phyloP scores from a whole-genome alignment of 148 eudicot genomes.

The Simmondsia chinensis region DNA sequence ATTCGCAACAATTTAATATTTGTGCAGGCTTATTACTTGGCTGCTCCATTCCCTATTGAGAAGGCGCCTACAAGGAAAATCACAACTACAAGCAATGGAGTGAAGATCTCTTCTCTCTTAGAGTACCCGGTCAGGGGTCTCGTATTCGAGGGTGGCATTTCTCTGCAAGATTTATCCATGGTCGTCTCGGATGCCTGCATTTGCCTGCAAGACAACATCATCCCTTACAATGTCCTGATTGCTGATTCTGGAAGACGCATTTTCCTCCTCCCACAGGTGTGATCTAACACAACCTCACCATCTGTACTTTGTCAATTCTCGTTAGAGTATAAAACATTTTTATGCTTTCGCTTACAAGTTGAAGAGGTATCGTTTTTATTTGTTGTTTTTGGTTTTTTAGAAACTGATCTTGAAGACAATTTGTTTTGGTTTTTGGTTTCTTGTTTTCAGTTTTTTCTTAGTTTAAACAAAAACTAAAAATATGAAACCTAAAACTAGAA shows the following conservation, averaged over 20 bases:
- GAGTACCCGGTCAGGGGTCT: slow-evolving; percentile 79
- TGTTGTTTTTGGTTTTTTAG: no score
- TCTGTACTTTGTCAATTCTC: no score
- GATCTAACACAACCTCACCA: no score
- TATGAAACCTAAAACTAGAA: no score
- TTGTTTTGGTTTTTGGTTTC: no score
- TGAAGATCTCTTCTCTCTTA: slow-evolving; percentile 45
- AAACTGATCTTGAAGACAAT: no score
- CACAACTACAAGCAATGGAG: slow-evolving; percentile 27
- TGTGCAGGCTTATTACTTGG: slow-evolving; percentile 78
- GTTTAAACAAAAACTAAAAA: no score
- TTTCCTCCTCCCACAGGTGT: slow-evolving; percentile 82
- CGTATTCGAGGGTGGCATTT: slow-evolving; percentile 70
- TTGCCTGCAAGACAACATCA: slow-evolving; percentile 72
- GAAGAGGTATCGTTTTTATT: no score
- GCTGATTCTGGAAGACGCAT: slow-evolving; percentile 72
- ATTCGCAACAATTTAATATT: no score
- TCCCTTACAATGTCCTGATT: slow-evolving; percentile 81
- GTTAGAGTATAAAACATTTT: no score
- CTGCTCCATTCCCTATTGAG: slow-evolving; percentile 74
- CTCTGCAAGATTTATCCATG: slow-evolving; percentile 41
- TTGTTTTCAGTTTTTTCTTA: no score
- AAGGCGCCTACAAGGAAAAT: slow-evolving; percentile 55
- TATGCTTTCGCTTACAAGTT: no score
- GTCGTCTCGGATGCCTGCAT: slow-evolving; percentile 66